These are phyloP conservation scores for Cystofilobasidium capitatum DNA, from an alignment of 768 basidiomycete genomes.

Conservation along the genomic window DNA sequence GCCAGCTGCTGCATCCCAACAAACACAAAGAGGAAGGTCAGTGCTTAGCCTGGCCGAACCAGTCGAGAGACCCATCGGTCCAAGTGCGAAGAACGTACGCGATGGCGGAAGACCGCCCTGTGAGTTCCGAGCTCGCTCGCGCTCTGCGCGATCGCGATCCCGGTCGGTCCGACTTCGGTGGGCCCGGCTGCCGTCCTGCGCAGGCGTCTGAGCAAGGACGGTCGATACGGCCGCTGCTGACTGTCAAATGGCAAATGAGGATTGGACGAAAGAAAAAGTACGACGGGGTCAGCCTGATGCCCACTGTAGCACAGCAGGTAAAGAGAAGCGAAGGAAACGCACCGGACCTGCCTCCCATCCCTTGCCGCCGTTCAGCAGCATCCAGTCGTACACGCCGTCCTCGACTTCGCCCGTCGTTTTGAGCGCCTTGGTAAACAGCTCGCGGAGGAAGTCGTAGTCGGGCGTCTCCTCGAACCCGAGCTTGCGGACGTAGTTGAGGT, in stretches of 20 bases:
- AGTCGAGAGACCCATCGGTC: too few species aligned
- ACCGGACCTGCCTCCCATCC: conserved; percentile 85
- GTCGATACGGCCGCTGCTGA: conserved; percentile 7
- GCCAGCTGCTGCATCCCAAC: conserved; percentile 19
- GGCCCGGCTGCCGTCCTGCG: conserved; percentile 14
- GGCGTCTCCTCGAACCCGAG: conserved; percentile 98
- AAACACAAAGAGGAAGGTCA: not conserved
- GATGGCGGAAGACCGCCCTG: conserved; percentile 6
- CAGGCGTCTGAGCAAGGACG: conserved; percentile 20
- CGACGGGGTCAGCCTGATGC: not conserved
- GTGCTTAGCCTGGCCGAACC: not conserved
- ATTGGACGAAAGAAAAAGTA: not conserved
- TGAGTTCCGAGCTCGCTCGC: conserved; percentile 18
- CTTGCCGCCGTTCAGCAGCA: conserved; percentile 78
- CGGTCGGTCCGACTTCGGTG: conserved; percentile 27
- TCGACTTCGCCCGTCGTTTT: conserved; percentile 84
- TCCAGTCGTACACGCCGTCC: conserved; percentile 95
- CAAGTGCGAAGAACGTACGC: not conserved
- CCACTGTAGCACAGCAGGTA: not conserved
- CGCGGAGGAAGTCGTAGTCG: conserved; percentile 95
- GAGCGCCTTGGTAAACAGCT: conserved; percentile 85
- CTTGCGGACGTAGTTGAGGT: conserved; percentile 97
- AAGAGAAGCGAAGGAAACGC: too few species aligned
- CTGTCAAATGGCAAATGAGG: not conserved
- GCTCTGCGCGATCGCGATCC: conserved; percentile 24